These are phyloP conservation scores for Orbilia ellipsospora DNA, from an alignment of 2,329 filamentous ascomycete genomes.

Conservation along the genomic window DNA sequence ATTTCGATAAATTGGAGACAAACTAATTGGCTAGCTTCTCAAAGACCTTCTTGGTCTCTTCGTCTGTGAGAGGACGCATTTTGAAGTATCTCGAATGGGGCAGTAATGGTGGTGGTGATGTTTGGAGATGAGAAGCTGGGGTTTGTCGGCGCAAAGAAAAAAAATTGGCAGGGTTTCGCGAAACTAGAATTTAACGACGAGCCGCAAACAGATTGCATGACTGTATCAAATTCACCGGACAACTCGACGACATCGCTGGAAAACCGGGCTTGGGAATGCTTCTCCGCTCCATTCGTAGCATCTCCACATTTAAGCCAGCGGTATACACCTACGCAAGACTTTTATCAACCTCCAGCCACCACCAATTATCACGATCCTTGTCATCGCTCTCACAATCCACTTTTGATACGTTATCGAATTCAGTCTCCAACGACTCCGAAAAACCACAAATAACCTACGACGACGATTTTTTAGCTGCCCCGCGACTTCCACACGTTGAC, in stretches of 20 bases:
- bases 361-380: neutral
- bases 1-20: slow-evolving; percentile 67
- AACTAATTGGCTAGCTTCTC: slow-evolving; percentile 95
- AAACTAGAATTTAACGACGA: slow-evolving; percentile 15
- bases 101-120: neutral
- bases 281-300: too few relatives aligned
- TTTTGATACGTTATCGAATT: neutral
- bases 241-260: neutral
- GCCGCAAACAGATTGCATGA: too few relatives aligned
- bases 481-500: slow-evolving; percentile 18
- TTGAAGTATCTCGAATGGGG: slow-evolving; percentile 59
- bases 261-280: too few relatives aligned
- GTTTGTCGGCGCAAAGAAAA: slow-evolving; percentile 39
- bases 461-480: slow-evolving; percentile 20
- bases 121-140: slow-evolving; percentile 21
- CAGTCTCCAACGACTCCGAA: neutral
- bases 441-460: slow-evolving; percentile 31
- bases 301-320: too few relatives aligned
- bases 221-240: too few relatives aligned
- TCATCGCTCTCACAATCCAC: neutral
- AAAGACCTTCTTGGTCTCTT: slow-evolving; percentile 77
- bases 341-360: slow-evolving; percentile 7
- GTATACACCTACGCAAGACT: neutral
- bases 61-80: slow-evolving; percentile 83
- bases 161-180: slow-evolving; percentile 31